Percentiles rank a stretch among this genome's conserved stretches.
These are phyloP conservation scores for Betula pendula DNA, from an alignment of 306 rosid species.

Conservation along the genomic window DNA sequence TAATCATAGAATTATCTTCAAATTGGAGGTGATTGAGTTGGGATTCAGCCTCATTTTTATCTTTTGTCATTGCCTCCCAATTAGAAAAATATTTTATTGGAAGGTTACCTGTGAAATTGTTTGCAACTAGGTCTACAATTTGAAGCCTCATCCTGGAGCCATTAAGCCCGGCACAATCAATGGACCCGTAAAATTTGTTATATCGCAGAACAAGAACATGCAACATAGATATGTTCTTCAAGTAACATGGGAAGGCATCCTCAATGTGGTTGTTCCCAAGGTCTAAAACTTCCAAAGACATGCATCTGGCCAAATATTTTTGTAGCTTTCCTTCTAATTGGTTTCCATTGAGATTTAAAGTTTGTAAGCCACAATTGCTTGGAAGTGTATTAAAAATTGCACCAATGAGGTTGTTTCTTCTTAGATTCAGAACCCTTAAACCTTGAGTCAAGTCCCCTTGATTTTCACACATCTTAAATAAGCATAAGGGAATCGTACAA, in stretches of 20 bases:
- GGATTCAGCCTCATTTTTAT: constrained; percentile 6
- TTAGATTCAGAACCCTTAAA: not conserved
- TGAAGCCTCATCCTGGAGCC: constrained; percentile 44
- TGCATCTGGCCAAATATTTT: fast-evolving
- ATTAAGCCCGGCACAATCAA: constrained; percentile 29
- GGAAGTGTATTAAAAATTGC: constrained; percentile 24
- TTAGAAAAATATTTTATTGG: constrained; percentile 29
- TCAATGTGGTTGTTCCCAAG: constrained; percentile 33
- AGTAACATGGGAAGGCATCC: not conserved
- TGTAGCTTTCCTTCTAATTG: constrained; percentile 25
- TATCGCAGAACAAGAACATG: constrained; percentile 38
- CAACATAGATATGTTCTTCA: constrained; percentile 26
- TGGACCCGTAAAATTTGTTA: not conserved
- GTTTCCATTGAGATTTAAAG: constrained; percentile 36
- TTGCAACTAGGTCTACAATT: constrained; percentile 46
- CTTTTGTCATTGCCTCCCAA: constrained; percentile 47
- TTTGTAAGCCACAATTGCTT: constrained; percentile 15
- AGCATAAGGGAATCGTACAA: constrained; percentile 38
- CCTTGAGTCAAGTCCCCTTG: not conserved
- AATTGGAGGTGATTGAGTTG: no score
- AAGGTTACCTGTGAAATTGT: constrained; percentile 37
- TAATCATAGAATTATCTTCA: no score
- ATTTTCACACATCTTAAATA: not conserved
- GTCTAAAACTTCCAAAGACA: constrained; percentile 32
- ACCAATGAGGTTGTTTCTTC: not conserved